These are phyloP conservation scores for Physcomitrellopsis africana DNA, from an alignment of 225 moss, liverwort and hornwort genomes.

Conservation along the genomic window DNA sequence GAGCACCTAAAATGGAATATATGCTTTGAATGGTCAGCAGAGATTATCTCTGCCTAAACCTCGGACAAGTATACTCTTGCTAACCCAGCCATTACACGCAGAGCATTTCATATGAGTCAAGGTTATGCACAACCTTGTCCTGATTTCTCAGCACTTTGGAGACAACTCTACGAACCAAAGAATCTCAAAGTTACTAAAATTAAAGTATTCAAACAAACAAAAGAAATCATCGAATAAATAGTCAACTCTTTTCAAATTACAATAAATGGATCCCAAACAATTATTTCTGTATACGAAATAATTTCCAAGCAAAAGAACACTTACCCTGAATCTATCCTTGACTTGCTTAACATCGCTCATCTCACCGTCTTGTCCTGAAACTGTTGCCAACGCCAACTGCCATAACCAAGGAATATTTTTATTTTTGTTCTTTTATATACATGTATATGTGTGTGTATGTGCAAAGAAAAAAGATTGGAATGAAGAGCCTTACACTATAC, in stretches of 20 bases:
- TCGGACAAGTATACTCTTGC: not conserved
- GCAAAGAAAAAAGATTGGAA: not conserved
- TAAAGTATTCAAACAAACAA: not conserved
- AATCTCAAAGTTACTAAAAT: not conserved
- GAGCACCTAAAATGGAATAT: not conserved
- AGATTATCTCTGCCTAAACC: not conserved
- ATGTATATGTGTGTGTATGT: too few species aligned
- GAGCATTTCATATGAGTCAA: too few species aligned
- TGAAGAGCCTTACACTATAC: constrained; percentile 1
- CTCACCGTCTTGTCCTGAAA: constrained; percentile 62
- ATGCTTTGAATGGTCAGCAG: not conserved
- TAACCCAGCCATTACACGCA: too few species aligned
- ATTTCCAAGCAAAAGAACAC: not conserved
- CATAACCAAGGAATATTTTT: constrained; percentile 4
- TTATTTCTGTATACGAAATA: not conserved
- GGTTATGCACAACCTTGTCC: too few species aligned
- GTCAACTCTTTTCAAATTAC: not conserved
- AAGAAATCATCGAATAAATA: not conserved
- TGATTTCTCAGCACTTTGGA: not conserved
- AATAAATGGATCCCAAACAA: not conserved
- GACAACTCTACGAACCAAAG: not conserved
- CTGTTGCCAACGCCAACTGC: constrained; percentile 71
- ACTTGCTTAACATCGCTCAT: constrained; percentile 40
- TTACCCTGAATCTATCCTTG: constrained; percentile 64
- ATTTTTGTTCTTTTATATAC: too few species aligned